These are phyloP conservation scores for Rhynchosporium agropyri DNA, from an alignment of 2,329 filamentous ascomycete species.

Conservation along the genomic window DNA sequence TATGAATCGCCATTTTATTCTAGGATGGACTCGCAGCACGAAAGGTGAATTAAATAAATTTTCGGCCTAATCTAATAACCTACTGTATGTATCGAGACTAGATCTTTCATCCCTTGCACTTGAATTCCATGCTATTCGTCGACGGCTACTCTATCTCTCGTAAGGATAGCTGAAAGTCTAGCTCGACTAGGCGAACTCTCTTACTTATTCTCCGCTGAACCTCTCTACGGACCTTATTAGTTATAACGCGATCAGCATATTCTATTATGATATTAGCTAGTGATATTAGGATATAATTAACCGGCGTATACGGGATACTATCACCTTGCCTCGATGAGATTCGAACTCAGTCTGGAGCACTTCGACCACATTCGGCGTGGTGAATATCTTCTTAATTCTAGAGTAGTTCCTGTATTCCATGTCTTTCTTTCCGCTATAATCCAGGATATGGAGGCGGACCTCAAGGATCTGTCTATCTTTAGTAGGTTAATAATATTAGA, in stretches of 20 bases:
- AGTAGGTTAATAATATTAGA: conserved; percentile 6
- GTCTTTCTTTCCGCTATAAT: conserved; percentile 11
- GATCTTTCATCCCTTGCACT: conserved; percentile 19
- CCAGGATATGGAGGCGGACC: conserved; percentile 15
- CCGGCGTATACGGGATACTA: conserved; percentile 22
- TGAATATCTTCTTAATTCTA: conserved; percentile 22
- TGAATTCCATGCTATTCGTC: conserved; percentile 20
- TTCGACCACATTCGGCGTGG: conserved; percentile 12
- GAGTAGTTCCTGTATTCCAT: conserved; percentile 15
- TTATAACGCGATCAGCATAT: conserved; percentile 18
- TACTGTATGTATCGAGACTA: neutral
- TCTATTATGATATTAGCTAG: conserved; percentile 19
- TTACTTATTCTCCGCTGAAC: conserved; percentile 21
- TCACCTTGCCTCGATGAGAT: conserved; percentile 21
- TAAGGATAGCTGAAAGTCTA: conserved; percentile 27
- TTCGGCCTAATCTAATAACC: conserved; percentile 6
- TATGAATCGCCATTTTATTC: neutral
- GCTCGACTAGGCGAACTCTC: conserved; percentile 25
- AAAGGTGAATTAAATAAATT: conserved; percentile 1
- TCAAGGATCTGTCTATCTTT: neutral
- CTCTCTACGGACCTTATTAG: conserved; percentile 15
- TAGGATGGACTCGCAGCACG: neutral
- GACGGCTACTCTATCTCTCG: conserved; percentile 1
- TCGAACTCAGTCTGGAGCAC: conserved; percentile 21
- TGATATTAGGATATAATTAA: neutral